These are phyloP conservation scores for Diphasiastrum complanatum DNA, from an alignment of 83 land plant genomes.

Conservation along the genomic window DNA sequence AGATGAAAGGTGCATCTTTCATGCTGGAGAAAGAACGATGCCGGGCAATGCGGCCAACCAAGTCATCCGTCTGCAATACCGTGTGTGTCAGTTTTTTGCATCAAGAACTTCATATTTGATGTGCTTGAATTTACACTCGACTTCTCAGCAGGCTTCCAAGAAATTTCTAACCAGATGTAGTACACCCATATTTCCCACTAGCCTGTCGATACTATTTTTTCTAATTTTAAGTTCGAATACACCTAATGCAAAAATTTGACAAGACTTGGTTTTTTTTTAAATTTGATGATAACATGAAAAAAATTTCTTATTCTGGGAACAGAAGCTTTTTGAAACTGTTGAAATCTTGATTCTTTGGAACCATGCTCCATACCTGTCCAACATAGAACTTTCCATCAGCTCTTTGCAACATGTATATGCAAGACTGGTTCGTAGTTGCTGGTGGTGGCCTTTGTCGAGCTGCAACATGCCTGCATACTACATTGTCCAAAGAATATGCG, in stretches of 20 bases:
- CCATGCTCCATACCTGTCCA: constrained; percentile 55
- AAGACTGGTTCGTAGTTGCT: constrained; percentile 55
- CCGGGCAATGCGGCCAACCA: constrained; percentile 54
- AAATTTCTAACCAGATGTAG: not conserved
- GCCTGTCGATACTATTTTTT: not conserved
- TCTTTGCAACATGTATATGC: constrained; percentile 67
- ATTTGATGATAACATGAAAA: too few species aligned
- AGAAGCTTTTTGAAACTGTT: not conserved
- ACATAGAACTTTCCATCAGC: constrained; percentile 77
- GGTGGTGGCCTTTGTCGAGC: constrained; percentile 84
- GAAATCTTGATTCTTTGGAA: not conserved
- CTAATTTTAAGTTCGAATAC: too few species aligned
- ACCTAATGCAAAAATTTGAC: too few species aligned
- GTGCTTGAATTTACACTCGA: not conserved
- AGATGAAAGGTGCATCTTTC: constrained; percentile 49
- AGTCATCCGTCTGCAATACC: constrained; percentile 65
- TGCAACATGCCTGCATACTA: constrained; percentile 41
- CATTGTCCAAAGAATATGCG: constrained; percentile 11
- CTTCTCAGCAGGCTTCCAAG: not conserved
- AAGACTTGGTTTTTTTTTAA: too few species aligned
- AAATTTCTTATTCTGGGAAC: not conserved
- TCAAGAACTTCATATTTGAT: not conserved
- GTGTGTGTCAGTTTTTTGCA: not conserved
- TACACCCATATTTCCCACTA: not conserved
- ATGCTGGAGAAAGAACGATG: constrained; percentile 65